phyloP scores from a whole-genome alignment of 1,139 yeast species.

The Lodderomyces elongisporus region DNA sequence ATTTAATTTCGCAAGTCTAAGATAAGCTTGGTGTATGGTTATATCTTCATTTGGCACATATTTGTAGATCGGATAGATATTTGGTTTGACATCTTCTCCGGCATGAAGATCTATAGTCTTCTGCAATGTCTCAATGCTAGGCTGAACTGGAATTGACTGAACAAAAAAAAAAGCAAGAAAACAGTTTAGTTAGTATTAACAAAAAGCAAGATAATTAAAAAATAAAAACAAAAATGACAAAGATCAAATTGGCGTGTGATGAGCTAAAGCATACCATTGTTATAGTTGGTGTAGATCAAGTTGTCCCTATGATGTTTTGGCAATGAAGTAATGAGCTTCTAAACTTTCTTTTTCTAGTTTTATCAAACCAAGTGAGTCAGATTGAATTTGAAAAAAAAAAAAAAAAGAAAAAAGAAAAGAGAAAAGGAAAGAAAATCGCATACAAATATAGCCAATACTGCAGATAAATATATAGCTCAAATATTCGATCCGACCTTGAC shows the following conservation, averaged over 20 bases:
- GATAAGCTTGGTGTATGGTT: conserved; percentile 86
- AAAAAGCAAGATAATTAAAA: not conserved
- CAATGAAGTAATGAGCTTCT: too few species aligned
- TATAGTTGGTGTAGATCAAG: too few species aligned
- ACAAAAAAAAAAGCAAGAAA: conserved; percentile 4
- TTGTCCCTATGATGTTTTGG: too few species aligned
- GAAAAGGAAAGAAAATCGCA: too few species aligned
- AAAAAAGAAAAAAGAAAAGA: too few species aligned
- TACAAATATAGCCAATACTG: too few species aligned
- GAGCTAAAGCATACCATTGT: not conserved
- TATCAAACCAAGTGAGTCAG: too few species aligned
- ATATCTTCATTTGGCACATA: conserved; percentile 70
- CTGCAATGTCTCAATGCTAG: conserved; percentile 48
- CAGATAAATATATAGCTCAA: too few species aligned
- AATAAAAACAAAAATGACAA: not conserved
- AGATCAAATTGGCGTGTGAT: too few species aligned
- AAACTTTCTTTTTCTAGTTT: too few species aligned
- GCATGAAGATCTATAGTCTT: conserved; percentile 40
- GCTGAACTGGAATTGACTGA: conserved; percentile 45
- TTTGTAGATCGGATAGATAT: conserved; percentile 76
- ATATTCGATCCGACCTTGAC: too few species aligned
- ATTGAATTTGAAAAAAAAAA: too few species aligned
- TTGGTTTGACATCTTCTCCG: conserved; percentile 28
- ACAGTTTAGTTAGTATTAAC: not conserved
- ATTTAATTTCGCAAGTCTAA: conserved; percentile 74